These are phyloP conservation scores for Penicillium sp. DNA, from an alignment of 2,329 filamentous ascomycete genomes.

Conservation along the genomic window DNA sequence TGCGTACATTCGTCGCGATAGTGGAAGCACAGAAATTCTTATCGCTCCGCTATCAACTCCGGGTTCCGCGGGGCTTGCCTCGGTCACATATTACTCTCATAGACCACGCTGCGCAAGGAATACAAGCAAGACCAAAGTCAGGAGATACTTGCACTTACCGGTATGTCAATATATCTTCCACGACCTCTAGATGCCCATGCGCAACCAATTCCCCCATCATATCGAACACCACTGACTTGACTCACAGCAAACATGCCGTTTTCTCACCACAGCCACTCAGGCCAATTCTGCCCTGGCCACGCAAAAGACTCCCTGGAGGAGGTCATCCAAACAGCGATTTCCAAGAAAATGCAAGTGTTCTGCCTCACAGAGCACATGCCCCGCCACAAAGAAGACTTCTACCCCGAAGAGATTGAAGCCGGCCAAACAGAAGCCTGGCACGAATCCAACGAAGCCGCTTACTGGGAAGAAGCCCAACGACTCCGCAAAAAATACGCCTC, in stretches of 20 bases:
- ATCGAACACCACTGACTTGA: background rate
- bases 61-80: background rate
- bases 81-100: background rate
- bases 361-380: slow-evolving; percentile 96
- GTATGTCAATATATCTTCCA: background rate
- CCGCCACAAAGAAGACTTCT: slow-evolving; percentile 74
- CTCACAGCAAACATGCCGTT: slow-evolving; percentile 69
- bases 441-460: slow-evolving; percentile 59
- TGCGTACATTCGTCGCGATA: background rate
- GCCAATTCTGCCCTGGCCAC: slow-evolving; percentile 92
- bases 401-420: slow-evolving; percentile 72
- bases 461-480: slow-evolving; percentile 71
- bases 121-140: background rate
- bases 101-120: background rate
- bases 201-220: background rate
- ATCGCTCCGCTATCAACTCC: slow-evolving; percentile 9
- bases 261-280: slow-evolving; percentile 96
- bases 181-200: background rate
- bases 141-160: background rate
- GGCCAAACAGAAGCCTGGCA: slow-evolving; percentile 32
- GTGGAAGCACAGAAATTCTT: slow-evolving; percentile 1
- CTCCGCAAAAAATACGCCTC: slow-evolving; percentile 69
- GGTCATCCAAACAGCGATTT: slow-evolving; percentile 76
- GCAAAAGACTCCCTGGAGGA: slow-evolving; percentile 83
- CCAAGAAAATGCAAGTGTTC: slow-evolving; percentile 76